Evolutionary conservation across 1,139 yeast species (phyloP), one percentile per base, ranked within the genome.

Genomic region (Blastobotrys illinoisensis): DNA sequence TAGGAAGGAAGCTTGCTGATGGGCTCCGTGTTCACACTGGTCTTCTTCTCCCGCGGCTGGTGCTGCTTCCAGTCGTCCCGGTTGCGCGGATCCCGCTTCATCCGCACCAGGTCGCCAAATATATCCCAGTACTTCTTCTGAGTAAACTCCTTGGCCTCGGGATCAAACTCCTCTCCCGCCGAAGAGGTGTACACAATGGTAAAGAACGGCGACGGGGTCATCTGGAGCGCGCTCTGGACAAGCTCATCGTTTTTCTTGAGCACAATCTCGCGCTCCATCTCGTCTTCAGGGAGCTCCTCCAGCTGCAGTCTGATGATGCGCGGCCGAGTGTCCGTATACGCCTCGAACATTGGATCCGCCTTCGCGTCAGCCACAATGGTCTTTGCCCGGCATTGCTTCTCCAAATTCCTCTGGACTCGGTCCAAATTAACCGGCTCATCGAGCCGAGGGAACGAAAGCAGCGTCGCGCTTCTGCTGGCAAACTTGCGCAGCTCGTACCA

Each of bases 391-490:
- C 88, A 83, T 21, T 77, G 78, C 32, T 68, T 68, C 47, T 74
- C 68, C 44, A 80, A 69, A 51, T 74, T 73, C 32, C 71, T 67
- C 53, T 76, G 79, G 45, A 85, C 54, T 51, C 67, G 72, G n/a
- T 77, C 74, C 53, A 81, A 68, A 63, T 83, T 82, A 9, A 85
- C 52, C 0, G 77, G 62, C 60, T 70, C 54, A 9, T 72, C 67
- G 2, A 82, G 73, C 62, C 84, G 73, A 1, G 91, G 86, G 57
- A 84, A 70, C 0, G 85, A 80, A 6, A 85, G 75, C 21, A 85
- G 73, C 0, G 91, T 83, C 2, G 91, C 86, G 9, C 89, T 75
- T 66, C 79, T 73, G 24, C 77, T 71, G 57, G 85, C 65, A 65
- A 83, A 81, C 52, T 78, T 76, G 52, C 85, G 72, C 21, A 87